Percentiles rank a stretch among this genome's conserved stretches.
Conservation (phyloP, 2,329 filamentous ascomycete species). For the Mycosphaerella arachidis region DNA sequence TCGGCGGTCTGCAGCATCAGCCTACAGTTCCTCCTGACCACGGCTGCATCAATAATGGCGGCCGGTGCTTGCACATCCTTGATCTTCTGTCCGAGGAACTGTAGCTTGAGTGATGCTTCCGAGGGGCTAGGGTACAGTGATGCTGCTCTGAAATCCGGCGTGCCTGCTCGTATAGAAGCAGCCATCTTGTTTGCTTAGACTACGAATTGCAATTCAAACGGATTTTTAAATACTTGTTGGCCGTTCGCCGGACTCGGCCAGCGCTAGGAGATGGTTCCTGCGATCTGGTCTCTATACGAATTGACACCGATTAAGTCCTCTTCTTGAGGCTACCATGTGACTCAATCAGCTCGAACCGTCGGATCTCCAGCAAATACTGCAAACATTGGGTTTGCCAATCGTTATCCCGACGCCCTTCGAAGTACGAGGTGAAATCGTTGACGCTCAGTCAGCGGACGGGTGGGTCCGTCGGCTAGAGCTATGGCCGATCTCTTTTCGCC, state of each 20-base stretch:
- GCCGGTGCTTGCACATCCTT: slow-evolving; percentile 61
- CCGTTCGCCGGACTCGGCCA: background rate
- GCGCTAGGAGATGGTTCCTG: background rate
- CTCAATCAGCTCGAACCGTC: background rate
- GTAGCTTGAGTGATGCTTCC: slow-evolving; percentile 30
- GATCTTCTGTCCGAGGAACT: slow-evolving; percentile 58
- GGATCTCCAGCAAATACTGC: background rate
- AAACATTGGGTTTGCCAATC: background rate
- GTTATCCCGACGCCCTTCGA: background rate
- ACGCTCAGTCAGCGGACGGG: background rate
- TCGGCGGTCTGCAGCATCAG: slow-evolving; percentile 64
- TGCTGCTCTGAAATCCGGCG: slow-evolving; percentile 11
- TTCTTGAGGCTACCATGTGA: background rate
- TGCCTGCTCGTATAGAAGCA: background rate
- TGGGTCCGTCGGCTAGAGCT: background rate
- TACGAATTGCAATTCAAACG: background rate
- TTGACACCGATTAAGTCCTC: background rate
- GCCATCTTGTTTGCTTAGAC: background rate
- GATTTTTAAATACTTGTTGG: background rate
- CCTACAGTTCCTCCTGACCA: slow-evolving; percentile 62
- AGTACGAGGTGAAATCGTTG: background rate
- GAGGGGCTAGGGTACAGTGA: slow-evolving; percentile 32
- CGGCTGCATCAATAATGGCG: slow-evolving; percentile 63
- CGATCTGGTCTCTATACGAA: background rate
- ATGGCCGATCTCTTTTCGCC: background rate